Conservation (phyloP, 306 rosid species). For the Quercus mongolica region DNA sequence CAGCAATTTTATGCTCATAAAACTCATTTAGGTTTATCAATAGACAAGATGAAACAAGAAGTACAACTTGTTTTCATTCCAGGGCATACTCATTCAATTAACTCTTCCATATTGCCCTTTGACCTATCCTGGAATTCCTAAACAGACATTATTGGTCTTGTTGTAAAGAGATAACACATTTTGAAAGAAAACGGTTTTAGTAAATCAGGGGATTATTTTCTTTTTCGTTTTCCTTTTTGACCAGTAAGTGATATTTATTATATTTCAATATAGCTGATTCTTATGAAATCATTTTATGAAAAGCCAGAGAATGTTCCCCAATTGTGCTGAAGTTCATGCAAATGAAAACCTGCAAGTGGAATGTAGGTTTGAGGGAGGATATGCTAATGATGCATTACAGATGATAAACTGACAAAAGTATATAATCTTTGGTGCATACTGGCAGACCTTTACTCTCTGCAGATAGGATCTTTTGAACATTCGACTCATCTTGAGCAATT, state of each 20-base stretch:
- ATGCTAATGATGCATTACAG: background rate
- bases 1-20: background rate
- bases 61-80: background rate
- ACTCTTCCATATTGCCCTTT: background rate
- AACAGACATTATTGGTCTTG: background rate
- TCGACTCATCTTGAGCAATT: conserved; percentile 63
- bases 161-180: conserved; percentile 10
- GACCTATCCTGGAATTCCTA: conserved; percentile 7
- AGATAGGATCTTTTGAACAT: conserved; percentile 65
- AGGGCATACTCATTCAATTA: background rate
- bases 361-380: conserved; percentile 22
- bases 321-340: background rate
- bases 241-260: conserved; percentile 9
- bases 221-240: background rate
- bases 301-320: background rate
- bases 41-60: background rate
- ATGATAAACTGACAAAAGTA: background rate
- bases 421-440: conserved; percentile 20
- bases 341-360: conserved; percentile 56
- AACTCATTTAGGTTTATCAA: conserved; percentile 4
- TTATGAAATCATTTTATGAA: background rate
- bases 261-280: background rate
- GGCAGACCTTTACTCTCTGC: conserved; percentile 85
- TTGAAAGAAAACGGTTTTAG: too few species aligned
- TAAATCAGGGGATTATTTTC: too few species aligned